These are phyloP conservation scores for Aureobasidium sp. DNA, from an alignment of 2,329 filamentous ascomycete genomes.

Conservation along the genomic window DNA sequence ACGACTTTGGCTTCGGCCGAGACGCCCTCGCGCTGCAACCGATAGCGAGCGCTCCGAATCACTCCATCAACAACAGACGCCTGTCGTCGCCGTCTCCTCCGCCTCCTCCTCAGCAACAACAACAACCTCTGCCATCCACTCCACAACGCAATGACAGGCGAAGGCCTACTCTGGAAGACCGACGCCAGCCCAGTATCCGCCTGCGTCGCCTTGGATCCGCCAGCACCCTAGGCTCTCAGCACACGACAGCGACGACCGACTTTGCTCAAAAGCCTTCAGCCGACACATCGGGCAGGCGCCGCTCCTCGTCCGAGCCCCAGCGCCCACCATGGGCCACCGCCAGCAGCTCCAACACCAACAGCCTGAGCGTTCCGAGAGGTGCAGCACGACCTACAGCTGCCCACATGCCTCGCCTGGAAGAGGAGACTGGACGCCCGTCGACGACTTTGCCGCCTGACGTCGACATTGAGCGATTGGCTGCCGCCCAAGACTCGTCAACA, in stretches of 20 bases:
- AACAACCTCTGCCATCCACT: neutral
- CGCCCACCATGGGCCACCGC: neutral
- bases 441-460: neutral
- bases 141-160: constrained; percentile 1
- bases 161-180: constrained; percentile 7
- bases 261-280: neutral
- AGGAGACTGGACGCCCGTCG: constrained; percentile 6
- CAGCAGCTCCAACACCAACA: neutral
- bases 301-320: constrained; percentile 12
- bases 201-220: constrained; percentile 11
- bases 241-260: neutral
- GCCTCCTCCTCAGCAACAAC: neutral
- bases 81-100: neutral
- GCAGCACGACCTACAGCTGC: neutral
- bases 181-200: constrained; percentile 13
- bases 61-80: neutral
- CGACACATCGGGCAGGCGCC: neutral
- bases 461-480: neutral
- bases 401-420: constrained; percentile 10
- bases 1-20: neutral
- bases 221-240: neutral
- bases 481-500: neutral
- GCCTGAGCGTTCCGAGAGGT: neutral
- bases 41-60: neutral
- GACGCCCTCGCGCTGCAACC: constrained; percentile 9